Base-by-base conservation (phyloP, 2,329 filamentous ascomycete genomes). In the Cordyceps militaris region DNA sequence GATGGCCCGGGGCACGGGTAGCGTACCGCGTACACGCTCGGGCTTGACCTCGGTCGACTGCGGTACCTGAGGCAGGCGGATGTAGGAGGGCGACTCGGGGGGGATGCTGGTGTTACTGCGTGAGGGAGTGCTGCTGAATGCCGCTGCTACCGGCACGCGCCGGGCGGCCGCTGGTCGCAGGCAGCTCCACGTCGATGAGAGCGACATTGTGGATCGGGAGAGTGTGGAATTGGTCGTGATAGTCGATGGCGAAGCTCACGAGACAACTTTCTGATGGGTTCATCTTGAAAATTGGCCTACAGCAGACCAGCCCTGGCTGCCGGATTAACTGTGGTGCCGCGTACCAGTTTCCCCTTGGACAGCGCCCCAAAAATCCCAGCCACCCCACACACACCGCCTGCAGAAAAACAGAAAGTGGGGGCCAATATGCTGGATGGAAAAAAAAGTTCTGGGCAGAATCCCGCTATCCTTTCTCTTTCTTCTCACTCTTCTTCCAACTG, bases 1-100 rank as follows among this genome's bases (percentile, higher is more conserved):
- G 63, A 97, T 75, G 58, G 89, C 81, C 62, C 92, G 86, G 36
- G 94, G 93, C 0, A 91, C 78, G 9, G 94, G 94, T 0, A 99
- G 81, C 58, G 86, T 83, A 64, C 94, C 94, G 70, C 91, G 91
- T 34, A 91, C 71, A 10, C 73, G 71, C 2, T 71, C 67, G 2
- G 67, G 73, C 60, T 71, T 74, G 14, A 69, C 69, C 63, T 81
- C 76, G 32, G 82, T 79, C 52, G 86, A 84, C 70, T 96, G 91
- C n/a, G 84, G 81, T 50, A 88, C 82, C 64, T 80, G 79, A 49
- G 92, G 93, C 57, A 97, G 78, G 63, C 90, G 85, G 74, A 97
- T 88, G 77, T 88, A 97, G 63, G 83, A 82, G 48, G 94, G 93
- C 36, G 91, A 96, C 70, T 97, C 89, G 50, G 94, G 93, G 19